phyloP scores from a whole-genome alignment of 164 flowering plant genomes.

The Cinnamomum chago region DNA sequence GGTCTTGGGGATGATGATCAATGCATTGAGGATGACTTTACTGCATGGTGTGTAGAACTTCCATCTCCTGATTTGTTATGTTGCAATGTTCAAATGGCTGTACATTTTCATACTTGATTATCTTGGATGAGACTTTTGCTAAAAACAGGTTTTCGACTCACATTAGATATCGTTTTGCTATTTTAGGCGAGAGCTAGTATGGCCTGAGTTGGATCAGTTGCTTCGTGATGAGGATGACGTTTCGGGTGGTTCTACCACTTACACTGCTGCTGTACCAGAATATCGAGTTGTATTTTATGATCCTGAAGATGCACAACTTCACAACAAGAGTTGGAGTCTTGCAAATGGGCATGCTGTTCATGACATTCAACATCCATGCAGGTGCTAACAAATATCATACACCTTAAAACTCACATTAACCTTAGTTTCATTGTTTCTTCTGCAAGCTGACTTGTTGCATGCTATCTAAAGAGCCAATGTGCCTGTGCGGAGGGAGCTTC shows the following conservation, averaged over 20 bases:
- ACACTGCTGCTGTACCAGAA: constrained; percentile 86
- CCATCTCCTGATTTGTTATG: neutral
- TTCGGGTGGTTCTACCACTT: constrained; percentile 65
- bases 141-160: neutral
- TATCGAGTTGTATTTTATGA: constrained; percentile 79
- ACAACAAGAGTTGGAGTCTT: constrained; percentile 42
- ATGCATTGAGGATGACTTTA: constrained; percentile 97
- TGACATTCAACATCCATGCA: constrained; percentile 95
- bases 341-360: constrained; percentile 73
- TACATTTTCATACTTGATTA: neutral
- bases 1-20: constrained; percentile 99
- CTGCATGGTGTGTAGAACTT: constrained; percentile 63
- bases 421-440: constrained; percentile 6
- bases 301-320: constrained; percentile 31
- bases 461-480: constrained; percentile 63
- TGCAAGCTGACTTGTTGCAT: neutral
- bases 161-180: neutral
- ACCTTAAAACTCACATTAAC: neutral
- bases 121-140: neutral
- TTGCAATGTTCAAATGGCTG: neutral
- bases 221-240: constrained; percentile 77
- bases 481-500: constrained; percentile 88
- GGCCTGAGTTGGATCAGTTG: constrained; percentile 94
- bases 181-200: constrained; percentile 73
- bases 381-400: constrained; percentile 31